Evolutionary conservation across 257 asterid species (phyloP).

Genomic region (Solanum pinnatisectum): DNA sequence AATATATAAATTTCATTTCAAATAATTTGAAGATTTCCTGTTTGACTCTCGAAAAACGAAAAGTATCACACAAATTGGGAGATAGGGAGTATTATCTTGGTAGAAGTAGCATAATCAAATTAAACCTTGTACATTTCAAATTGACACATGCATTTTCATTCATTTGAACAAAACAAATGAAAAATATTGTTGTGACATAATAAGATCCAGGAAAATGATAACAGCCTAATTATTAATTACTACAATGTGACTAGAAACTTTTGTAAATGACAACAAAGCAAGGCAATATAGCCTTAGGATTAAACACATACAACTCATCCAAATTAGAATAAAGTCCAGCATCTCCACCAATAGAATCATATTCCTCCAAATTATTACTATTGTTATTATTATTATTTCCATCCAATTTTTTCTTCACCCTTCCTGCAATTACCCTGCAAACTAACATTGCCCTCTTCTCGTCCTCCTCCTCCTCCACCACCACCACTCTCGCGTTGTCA

Average conservation of each 20-base stretch:
- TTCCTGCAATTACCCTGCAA: conserved; percentile 81
- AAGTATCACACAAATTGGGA: too few relatives aligned
- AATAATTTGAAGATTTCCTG: too few relatives aligned
- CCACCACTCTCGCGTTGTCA: conserved; percentile 29
- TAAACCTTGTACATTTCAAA: not conserved
- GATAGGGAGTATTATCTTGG: not conserved
- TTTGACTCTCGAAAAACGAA: too few relatives aligned
- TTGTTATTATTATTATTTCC: conserved; percentile 4
- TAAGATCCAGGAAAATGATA: not conserved
- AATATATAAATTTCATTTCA: too few relatives aligned
- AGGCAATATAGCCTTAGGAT: conserved; percentile 84
- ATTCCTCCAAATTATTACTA: conserved; percentile 35
- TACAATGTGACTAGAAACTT: conserved; percentile 30
- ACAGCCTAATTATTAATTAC: not conserved
- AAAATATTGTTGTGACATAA: not conserved
- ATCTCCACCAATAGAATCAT: conserved; percentile 61
- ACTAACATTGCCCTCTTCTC: conserved; percentile 82
- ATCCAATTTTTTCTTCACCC: conserved; percentile 61
- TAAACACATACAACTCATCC: conserved; percentile 74
- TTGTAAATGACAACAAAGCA: conserved; percentile 78
- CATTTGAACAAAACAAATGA: not conserved
- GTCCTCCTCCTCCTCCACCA: conserved; percentile 29
- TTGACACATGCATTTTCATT: not conserved
- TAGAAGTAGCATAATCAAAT: not conserved
- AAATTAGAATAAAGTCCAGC: conserved; percentile 61